Evolutionary conservation across 2,329 filamentous ascomycete genomes (phyloP).

Genomic region (Xylaria sp.): DNA sequence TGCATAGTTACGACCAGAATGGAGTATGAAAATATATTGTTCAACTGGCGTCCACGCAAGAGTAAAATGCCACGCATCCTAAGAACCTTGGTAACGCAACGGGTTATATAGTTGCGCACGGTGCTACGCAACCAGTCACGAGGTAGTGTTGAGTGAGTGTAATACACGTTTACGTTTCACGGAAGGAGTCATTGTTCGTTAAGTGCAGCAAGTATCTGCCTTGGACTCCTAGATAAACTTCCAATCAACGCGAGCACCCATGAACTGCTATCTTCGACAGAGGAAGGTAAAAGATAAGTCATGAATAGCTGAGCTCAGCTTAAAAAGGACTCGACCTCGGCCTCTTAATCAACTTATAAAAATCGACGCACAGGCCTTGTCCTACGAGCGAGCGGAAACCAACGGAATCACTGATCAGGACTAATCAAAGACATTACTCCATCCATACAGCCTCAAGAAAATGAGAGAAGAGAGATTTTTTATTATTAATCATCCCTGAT

Average conservation of each 20-base stretch:
- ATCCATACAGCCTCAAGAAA: too few species aligned
- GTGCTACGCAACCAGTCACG: not conserved
- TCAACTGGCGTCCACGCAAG: not conserved
- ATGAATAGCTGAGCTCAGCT: not conserved
- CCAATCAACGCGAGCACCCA: too few species aligned
- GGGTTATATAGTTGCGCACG: constrained; percentile 45
- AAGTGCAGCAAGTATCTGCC: too few species aligned
- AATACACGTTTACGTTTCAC: not conserved
- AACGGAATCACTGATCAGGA: too few species aligned
- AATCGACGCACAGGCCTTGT: too few species aligned
- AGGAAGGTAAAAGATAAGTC: not conserved
- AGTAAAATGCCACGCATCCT: not conserved
- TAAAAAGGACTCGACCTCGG: too few species aligned
- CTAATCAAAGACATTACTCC: too few species aligned
- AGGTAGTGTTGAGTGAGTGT: not conserved
- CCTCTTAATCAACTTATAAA: too few species aligned
- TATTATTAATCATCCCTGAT: too few species aligned
- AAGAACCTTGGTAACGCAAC: not conserved
- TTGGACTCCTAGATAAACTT: too few species aligned
- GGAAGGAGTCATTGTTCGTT: not conserved
- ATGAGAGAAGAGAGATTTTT: too few species aligned
- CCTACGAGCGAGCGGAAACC: too few species aligned
- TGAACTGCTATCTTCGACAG: not conserved
- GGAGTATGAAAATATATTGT: not conserved
- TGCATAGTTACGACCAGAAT: not conserved